phyloP scores from a whole-genome alignment of 2,329 filamentous ascomycete genomes.

The Colletotrichum sp. region DNA sequence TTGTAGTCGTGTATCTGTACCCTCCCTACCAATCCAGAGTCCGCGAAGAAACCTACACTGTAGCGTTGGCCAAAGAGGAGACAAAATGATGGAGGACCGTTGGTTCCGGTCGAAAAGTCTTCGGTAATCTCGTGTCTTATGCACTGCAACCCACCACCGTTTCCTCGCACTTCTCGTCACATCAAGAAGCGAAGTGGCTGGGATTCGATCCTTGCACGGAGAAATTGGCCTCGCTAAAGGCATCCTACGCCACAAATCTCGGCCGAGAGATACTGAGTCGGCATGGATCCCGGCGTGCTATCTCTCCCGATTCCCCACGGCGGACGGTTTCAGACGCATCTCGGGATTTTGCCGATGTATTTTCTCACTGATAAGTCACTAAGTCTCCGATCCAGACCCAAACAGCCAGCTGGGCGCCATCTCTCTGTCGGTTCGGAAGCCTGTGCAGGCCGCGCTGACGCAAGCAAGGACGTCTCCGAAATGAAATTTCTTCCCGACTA shows the following conservation, averaged over 20 bases:
- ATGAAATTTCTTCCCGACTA: conserved; percentile 24
- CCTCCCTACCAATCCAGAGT: background rate
- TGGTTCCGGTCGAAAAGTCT: background rate
- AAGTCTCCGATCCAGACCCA: background rate
- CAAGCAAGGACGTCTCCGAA: conserved; percentile 29
- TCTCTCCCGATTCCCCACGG: background rate
- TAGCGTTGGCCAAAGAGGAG: background rate
- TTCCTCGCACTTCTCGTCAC: background rate
- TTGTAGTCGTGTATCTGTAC: background rate
- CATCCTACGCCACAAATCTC: background rate
- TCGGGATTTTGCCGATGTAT: background rate
- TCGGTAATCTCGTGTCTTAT: background rate
- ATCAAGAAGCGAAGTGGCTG: background rate
- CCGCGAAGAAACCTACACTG: background rate
- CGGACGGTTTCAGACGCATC: background rate
- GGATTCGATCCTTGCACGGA: background rate
- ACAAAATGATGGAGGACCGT: background rate
- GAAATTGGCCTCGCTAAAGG: background rate
- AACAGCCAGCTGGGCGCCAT: background rate
- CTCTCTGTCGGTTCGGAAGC: background rate
- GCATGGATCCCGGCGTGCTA: background rate
- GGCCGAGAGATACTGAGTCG: background rate
- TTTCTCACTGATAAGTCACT: background rate
- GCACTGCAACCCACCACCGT: background rate
- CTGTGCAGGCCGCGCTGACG: conserved; percentile 22